Evolutionary conservation across 179 eudicot species (phyloP), one percentile per base, ranked within the genome.

Genomic region (Beta corolliflora): DNA sequence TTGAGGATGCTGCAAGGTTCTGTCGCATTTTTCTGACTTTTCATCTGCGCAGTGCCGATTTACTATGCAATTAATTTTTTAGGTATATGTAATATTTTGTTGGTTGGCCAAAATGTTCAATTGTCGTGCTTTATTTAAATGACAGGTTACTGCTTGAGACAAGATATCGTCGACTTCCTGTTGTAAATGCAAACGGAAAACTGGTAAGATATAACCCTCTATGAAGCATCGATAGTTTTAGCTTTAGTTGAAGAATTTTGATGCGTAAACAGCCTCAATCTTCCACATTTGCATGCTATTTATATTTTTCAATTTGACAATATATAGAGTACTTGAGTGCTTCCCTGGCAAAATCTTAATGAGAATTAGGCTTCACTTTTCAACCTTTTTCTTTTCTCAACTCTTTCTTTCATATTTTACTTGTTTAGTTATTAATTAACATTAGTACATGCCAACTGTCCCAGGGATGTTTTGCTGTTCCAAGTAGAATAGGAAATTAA

Each of bases 1-100:
- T 95, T 77, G 98, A 93, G 83, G 98, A 95, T 90, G 95, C 97
- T 79, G 95, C 97, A 44, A 91, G 97, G 99, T 92, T 86, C 71
- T 48, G 67, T 83, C 58, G 19, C 48, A 23, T 12, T 79, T 75
- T 65, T 5, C 23, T 54, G 79, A 72, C 25, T 12, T 10, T 25
- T 55, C 18, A 0, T 48, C 23, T 52, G n/a, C 19, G 25, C 4
- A 25, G 0, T 19, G 2, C 9, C 46, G 71, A 53, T 19, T 72
- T 8, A 18, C 7, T 77, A 4, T 36, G 54, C 21, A 12, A 6
- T 23, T 54, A 44, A 36, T 3, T 36, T 36, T n/a, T 74, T 68
- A 59, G 66, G 50, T 29, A 1, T 59, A 10, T 7, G 10, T 19
- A 14, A 54, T 50, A 21, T 55, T 14, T 23, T 12, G 59, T 14